phyloP scores from a whole-genome alignment of 768 basidiomycete species.

The Russula olivacea region DNA sequence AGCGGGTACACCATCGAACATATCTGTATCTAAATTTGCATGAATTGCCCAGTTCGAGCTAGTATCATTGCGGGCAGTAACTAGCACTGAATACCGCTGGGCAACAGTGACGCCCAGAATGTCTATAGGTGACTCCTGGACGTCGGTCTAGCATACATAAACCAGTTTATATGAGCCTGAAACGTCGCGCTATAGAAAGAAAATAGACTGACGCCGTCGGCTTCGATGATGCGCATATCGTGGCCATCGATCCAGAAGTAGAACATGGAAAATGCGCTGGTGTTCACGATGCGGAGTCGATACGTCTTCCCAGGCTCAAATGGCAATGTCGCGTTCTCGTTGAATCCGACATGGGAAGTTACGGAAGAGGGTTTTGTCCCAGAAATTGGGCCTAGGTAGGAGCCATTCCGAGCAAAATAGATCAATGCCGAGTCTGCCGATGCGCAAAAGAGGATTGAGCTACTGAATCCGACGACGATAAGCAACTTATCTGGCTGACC shows the following conservation, averaged over 20 bases:
- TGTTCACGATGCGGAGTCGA: constrained; percentile 82
- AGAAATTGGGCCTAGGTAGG: constrained; percentile 58
- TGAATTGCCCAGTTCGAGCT: constrained; percentile 80
- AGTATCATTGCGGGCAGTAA: constrained; percentile 83
- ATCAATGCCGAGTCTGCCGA: constrained; percentile 66
- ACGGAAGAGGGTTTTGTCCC: constrained; percentile 43
- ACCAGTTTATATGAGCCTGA: background rate
- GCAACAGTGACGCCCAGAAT: constrained; percentile 73
- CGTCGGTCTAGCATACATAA: constrained; percentile 54
- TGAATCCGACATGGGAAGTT: constrained; percentile 67
- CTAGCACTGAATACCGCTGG: constrained; percentile 89
- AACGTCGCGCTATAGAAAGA: background rate
- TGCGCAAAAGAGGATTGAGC: background rate
- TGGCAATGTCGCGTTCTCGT: constrained; percentile 77
- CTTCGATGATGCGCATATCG: constrained; percentile 79
- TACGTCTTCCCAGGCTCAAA: constrained; percentile 90
- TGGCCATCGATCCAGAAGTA: constrained; percentile 90
- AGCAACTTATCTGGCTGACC: constrained; percentile 36
- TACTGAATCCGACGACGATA: background rate
- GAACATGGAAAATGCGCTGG: constrained; percentile 64
- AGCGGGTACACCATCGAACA: constrained; percentile 82
- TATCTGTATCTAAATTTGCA: constrained; percentile 81
- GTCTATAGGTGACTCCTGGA: constrained; percentile 66
- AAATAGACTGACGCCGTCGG: constrained; percentile 57
- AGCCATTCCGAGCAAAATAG: constrained; percentile 72